These are phyloP conservation scores for Candida corydali DNA, from an alignment of 805 yeast genomes.

Conservation along the genomic window DNA sequence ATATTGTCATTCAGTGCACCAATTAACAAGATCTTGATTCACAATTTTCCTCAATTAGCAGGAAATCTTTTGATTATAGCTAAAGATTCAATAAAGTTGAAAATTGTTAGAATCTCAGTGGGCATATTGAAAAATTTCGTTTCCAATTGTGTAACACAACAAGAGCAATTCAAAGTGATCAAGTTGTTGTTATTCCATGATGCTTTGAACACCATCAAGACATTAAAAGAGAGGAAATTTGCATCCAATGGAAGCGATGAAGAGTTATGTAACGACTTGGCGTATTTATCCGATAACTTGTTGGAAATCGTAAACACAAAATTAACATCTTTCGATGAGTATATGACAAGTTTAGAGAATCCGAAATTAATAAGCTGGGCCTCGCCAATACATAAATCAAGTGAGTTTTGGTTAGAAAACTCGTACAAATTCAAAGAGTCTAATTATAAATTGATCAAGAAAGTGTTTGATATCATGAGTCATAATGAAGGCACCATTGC, in stretches of 20 bases:
- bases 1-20: constrained; percentile 68
- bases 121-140: constrained; percentile 67
- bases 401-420: constrained; percentile 88
- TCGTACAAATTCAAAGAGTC: constrained; percentile 69
- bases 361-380: constrained; percentile 69
- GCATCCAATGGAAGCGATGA: constrained; percentile 66
- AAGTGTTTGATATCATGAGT: constrained; percentile 50
- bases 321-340: constrained; percentile 91
- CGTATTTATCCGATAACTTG: constrained; percentile 52
- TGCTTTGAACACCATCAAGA: constrained; percentile 63
- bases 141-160: constrained; percentile 21
- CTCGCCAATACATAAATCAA: constrained; percentile 87
- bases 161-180: constrained; percentile 45
- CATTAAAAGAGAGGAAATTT: constrained; percentile 83
- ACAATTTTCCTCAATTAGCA: constrained; percentile 51
- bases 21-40: constrained; percentile 45
- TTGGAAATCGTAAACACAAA: constrained; percentile 64
- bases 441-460: constrained; percentile 67
- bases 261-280: constrained; percentile 75
- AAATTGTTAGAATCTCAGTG: constrained; percentile 79
- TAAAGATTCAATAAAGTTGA: constrained; percentile 85
- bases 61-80: constrained; percentile 54
- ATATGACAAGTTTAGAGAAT: constrained; percentile 76
- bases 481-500: constrained; percentile 19
- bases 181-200: constrained; percentile 72